Evolutionary conservation across 2,329 filamentous ascomycete species (phyloP).

Genomic region (Verticillium tricorpus): DNA sequence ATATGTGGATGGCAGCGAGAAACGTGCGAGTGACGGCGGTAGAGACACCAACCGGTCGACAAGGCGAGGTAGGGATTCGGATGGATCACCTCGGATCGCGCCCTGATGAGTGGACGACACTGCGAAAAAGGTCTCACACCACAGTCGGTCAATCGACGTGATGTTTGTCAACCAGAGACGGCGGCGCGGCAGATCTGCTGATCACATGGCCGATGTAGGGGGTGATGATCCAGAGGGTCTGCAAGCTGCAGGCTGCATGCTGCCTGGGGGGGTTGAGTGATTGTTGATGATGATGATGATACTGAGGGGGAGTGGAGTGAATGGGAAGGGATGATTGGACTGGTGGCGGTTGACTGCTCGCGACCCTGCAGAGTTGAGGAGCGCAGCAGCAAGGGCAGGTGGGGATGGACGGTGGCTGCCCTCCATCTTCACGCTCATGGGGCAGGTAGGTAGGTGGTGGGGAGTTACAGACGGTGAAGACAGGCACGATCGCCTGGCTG

Average conservation of each 20-base stretch:
- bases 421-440: too few relatives aligned
- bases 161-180: neutral
- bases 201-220: neutral
- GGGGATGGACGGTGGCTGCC: neutral
- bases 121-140: neutral
- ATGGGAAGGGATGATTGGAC: neutral
- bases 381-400: neutral
- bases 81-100: neutral
- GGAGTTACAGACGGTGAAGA: neutral
- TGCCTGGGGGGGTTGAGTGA: neutral
- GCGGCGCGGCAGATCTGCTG: neutral
- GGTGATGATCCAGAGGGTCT: neutral
- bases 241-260: neutral
- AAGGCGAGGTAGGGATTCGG: neutral
- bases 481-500: neutral
- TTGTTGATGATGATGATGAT: neutral
- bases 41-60: neutral
- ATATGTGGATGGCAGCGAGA: neutral
- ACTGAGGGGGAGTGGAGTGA: neutral
- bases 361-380: neutral
- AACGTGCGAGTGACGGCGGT: neutral
- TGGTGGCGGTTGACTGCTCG: neutral
- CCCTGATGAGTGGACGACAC: neutral
- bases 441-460: too few relatives aligned
- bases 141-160: neutral